Evolutionary conservation across 371 early-diverging fungal species (phyloP).

Genomic region (Mortierella sp.): DNA sequence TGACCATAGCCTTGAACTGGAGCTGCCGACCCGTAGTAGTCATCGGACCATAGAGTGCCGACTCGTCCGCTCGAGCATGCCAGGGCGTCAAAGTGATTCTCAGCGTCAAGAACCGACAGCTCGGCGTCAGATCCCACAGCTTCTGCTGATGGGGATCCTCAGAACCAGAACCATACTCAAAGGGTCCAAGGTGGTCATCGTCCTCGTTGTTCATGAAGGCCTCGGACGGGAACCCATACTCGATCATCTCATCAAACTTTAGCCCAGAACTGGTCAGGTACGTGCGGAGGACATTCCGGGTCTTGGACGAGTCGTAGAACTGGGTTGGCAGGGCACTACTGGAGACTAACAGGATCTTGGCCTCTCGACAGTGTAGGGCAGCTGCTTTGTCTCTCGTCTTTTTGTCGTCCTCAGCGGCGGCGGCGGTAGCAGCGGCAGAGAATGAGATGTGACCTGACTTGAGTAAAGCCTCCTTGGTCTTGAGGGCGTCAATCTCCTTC

Average conservation of each 20-base stretch:
- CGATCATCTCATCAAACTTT: constrained; percentile 49
- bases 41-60: constrained; percentile 29
- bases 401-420: background rate
- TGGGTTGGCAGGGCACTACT: constrained; percentile 42
- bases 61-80: constrained; percentile 53
- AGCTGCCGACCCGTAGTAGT: background rate
- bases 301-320: constrained; percentile 40
- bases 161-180: background rate
- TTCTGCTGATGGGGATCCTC: background rate
- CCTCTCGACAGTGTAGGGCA: background rate
- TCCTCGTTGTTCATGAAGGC: constrained; percentile 3
- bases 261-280: constrained; percentile 19
- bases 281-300: constrained; percentile 28
- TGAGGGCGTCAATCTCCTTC: constrained; percentile 11
- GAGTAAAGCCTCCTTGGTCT: constrained; percentile 4
- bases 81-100: constrained; percentile 52
- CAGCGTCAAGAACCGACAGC: constrained; percentile 36
- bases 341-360: constrained; percentile 23
- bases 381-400: background rate
- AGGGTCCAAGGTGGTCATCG: background rate
- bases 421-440: background rate
- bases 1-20: constrained; percentile 33
- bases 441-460: background rate
- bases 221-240: constrained; percentile 47
- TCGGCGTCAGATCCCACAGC: background rate